A percentile compares a stretch with the other conserved stretches of the same genome.
phyloP scores from a whole-genome alignment of 768 basidiomycete species.

The Galerina marginata region DNA sequence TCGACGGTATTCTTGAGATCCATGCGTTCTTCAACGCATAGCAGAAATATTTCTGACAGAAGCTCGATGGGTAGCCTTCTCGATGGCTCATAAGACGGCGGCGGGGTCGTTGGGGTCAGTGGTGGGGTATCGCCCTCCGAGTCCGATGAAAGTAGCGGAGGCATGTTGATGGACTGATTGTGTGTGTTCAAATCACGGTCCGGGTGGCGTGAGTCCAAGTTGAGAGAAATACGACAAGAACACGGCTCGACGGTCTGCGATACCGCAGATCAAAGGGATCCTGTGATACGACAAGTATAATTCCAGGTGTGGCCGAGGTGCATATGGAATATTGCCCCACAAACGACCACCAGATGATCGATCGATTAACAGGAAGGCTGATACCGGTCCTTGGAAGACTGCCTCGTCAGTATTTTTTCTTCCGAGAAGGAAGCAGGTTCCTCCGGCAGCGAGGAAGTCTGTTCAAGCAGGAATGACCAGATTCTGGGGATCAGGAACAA shows the following conservation, averaged over 20 bases:
- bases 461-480: conserved; percentile 12
- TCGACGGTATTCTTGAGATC: conserved; percentile 40
- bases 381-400: conserved; percentile 3
- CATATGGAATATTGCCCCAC: conserved; percentile 18
- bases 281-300: conserved; percentile 14
- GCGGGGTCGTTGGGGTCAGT: conserved; percentile 16
- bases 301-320: conserved; percentile 13
- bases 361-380: conserved; percentile 17
- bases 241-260: background rate
- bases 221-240: background rate
- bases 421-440: conserved; percentile 10
- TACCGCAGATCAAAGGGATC: conserved; percentile 14
- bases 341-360: conserved; percentile 19
- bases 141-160: conserved; percentile 1
- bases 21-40: conserved; percentile 40
- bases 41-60: conserved; percentile 48
- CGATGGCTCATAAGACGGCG: conserved; percentile 24
- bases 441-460: conserved; percentile 12
- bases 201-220: conserved; percentile 7
- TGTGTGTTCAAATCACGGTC: conserved; percentile 3
- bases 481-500: conserved; percentile 29
- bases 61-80: conserved; percentile 41
- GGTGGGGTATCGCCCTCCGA: conserved; percentile 11
- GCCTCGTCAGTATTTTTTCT: conserved; percentile 6
- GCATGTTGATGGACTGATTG: conserved; percentile 5